A percentile compares a stretch with the other conserved stretches of the same genome.
Evolutionary conservation across 2,329 filamentous ascomycete genomes (phyloP).

Genomic region (Aureobasidium vineae): DNA sequence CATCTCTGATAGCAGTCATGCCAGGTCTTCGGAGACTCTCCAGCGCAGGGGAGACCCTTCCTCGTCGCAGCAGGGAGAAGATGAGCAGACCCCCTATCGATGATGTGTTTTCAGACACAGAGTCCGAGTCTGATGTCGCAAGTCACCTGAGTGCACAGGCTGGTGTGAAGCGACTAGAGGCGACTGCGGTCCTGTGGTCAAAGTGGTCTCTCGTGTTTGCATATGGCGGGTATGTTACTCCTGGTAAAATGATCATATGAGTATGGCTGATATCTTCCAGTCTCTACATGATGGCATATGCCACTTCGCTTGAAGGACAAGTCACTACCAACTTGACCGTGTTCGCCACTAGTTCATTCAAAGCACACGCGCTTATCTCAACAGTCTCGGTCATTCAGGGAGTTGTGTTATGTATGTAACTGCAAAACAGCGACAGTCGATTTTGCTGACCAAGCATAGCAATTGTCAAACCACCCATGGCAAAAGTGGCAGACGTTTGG

Average conservation of each 20-base stretch:
- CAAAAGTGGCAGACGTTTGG: conserved; percentile 62
- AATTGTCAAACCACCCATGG: conserved; percentile 60
- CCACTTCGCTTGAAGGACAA: conserved; percentile 65
- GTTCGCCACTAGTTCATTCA: conserved; percentile 66
- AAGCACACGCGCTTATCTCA: conserved; percentile 62
- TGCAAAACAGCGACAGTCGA: neutral
- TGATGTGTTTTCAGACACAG: conserved; percentile 1
- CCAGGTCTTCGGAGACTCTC: conserved; percentile 25
- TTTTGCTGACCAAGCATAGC: conserved; percentile 38
- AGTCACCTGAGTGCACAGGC: conserved; percentile 41
- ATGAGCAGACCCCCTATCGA: conserved; percentile 8
- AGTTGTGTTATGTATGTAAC: conserved; percentile 57
- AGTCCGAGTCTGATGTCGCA: conserved; percentile 21
- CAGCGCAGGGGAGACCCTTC: conserved; percentile 20
- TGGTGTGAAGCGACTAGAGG: conserved; percentile 51
- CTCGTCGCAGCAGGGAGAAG: conserved; percentile 19
- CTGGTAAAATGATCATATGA: neutral
- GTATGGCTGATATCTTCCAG: conserved; percentile 27
- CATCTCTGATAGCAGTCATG: conserved; percentile 27
- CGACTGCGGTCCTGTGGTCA: conserved; percentile 52
- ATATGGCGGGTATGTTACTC: conserved; percentile 42
- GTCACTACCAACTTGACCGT: conserved; percentile 60
- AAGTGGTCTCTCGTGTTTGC: conserved; percentile 48
- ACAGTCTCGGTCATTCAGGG: conserved; percentile 64
- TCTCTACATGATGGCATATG: conserved; percentile 59